Conservation (phyloP, 2,329 filamentous ascomycete genomes). For the Tetracladium maxilliforme region DNA sequence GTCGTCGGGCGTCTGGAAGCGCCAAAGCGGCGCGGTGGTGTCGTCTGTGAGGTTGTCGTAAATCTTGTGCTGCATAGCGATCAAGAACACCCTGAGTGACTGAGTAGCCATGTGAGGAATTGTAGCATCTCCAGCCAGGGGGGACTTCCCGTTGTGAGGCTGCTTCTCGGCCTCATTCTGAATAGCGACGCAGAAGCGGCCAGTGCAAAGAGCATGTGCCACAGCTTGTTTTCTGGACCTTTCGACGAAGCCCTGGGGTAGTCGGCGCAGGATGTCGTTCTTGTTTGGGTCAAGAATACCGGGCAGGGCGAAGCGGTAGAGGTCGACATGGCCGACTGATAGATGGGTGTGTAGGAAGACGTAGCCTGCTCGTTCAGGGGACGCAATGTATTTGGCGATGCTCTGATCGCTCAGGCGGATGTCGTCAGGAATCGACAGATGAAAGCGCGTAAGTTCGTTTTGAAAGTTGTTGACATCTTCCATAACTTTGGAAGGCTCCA, state of each 20-base stretch:
- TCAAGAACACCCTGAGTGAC: no score
- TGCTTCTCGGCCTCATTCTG: no score
- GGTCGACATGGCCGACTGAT: constrained; percentile 19
- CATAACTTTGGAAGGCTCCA: no score
- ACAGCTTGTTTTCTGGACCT: constrained; percentile 23
- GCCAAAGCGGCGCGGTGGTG: no score
- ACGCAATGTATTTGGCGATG: constrained; percentile 15
- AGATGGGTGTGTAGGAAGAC: constrained; percentile 21
- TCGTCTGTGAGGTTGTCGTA: no score
- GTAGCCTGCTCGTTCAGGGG: constrained; percentile 17
- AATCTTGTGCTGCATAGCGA: no score
- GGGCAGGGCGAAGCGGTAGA: constrained; percentile 23
- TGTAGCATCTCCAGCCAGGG: no score
- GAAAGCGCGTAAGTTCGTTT: constrained; percentile 19
- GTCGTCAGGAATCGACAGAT: constrained; percentile 17
- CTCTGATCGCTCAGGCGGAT: constrained; percentile 18
- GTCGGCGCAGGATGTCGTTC: constrained; percentile 15
- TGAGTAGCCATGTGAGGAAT: no score
- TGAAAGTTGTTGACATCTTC: no score
- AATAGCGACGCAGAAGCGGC: no score
- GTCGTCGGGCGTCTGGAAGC: no score
- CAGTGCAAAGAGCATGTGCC: constrained; percentile 20
- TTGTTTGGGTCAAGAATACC: constrained; percentile 17
- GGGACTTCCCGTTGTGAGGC: no score
- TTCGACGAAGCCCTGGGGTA: constrained; percentile 19